These are phyloP conservation scores for Myriosclerotinia curreyana DNA, from an alignment of 2,329 filamentous ascomycete genomes.

Conservation along the genomic window DNA sequence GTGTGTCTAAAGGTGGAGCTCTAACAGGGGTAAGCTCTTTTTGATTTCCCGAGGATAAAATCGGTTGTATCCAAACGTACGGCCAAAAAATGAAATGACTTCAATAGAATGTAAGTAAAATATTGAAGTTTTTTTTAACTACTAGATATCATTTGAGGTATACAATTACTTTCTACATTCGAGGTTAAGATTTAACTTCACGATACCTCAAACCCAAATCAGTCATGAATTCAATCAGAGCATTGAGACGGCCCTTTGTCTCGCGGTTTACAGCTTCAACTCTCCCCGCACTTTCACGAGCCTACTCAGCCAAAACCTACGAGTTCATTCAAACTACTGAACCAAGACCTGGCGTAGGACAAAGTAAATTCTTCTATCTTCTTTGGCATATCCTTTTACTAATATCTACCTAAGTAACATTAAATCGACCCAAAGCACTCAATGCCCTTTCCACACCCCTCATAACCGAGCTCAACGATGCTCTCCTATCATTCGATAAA, in stretches of 20 bases:
- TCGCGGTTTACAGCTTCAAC: slow-evolving; percentile 34
- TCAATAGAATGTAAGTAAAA: too few species aligned
- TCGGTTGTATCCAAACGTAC: too few species aligned
- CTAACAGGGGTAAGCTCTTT: neutral
- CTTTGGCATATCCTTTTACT: neutral
- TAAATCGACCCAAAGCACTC: slow-evolving; percentile 91
- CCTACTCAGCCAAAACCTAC: slow-evolving; percentile 50
- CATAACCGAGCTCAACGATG: slow-evolving; percentile 83
- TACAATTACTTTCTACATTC: too few species aligned
- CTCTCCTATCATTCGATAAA: slow-evolving; percentile 66
- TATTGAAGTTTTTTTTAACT: too few species aligned
- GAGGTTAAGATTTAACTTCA: too few species aligned
- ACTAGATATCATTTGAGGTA: too few species aligned
- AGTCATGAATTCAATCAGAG: slow-evolving; percentile 37
- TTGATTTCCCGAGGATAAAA: slow-evolving; percentile 10
- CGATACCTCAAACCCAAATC: neutral
- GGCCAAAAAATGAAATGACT: too few species aligned
- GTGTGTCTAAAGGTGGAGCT: too few species aligned
- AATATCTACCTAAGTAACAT: slow-evolving; percentile 60
- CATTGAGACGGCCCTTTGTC: slow-evolving; percentile 36
- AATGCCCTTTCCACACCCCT: slow-evolving; percentile 92
- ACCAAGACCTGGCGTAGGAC: slow-evolving; percentile 83
- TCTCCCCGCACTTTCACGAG: slow-evolving; percentile 35
- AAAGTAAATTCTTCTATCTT: slow-evolving; percentile 57
- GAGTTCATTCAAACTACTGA: slow-evolving; percentile 79